Percentiles rank a stretch among this genome's conserved stretches.
Conservation (phyloP, 768 basidiomycete genomes). For the Lactarius sanguifluus region DNA sequence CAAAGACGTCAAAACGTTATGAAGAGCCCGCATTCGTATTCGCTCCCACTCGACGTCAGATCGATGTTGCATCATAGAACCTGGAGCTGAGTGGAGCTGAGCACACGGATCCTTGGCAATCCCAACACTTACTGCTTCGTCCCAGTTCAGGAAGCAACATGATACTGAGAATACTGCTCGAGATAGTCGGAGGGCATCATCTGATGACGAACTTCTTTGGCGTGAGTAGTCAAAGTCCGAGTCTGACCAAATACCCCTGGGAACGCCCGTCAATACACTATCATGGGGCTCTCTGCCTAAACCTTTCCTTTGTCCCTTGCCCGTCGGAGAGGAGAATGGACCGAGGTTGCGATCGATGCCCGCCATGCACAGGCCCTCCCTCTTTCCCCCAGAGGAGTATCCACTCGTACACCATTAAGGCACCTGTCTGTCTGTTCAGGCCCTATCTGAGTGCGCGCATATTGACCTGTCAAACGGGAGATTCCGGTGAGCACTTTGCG, state of each 20-base stretch:
- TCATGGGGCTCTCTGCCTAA: neutral
- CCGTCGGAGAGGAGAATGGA: neutral
- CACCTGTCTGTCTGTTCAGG: neutral
- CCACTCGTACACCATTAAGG: neutral
- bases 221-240: neutral
- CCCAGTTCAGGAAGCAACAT: neutral
- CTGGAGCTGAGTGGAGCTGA: neutral
- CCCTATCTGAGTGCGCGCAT: neutral
- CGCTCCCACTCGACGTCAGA: neutral
- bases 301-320: neutral
- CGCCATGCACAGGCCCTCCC: neutral
- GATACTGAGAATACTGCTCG: neutral
- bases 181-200: neutral
- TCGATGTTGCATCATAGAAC: neutral
- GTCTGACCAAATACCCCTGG: neutral
- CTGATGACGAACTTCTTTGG: neutral
- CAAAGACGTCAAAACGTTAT: neutral
- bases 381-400: neutral
- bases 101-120: neutral
- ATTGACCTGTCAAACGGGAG: neutral
- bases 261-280: neutral
- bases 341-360: neutral
- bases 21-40: neutral
- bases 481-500: neutral
- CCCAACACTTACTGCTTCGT: neutral